phyloP scores from a whole-genome alignment of 78 protist species.

The Diacronema lutheri region DNA sequence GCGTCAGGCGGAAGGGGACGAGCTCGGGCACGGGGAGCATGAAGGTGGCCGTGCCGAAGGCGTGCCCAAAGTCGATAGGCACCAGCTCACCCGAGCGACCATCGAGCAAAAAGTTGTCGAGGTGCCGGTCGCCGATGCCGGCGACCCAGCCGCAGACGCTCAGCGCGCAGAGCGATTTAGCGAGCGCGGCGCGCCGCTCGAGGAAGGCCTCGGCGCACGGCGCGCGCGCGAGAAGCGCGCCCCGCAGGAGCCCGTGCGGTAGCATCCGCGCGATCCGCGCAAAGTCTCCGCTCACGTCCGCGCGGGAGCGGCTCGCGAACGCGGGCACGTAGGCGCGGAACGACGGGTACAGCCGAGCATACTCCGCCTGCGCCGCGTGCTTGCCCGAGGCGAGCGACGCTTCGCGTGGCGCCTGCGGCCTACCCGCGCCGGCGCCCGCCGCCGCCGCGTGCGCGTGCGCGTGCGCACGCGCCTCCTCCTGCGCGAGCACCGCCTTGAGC shows the following conservation, averaged over 20 bases:
- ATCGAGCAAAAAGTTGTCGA: conserved; percentile 48
- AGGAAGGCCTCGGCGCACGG: conserved; percentile 63
- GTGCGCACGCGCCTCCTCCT: not conserved
- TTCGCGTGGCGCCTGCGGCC: no score
- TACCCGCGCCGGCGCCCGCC: no score
- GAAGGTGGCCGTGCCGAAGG: conserved; percentile 89
- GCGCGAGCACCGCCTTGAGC: conserved; percentile 49
- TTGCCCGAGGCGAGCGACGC: no score
- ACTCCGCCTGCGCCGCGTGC: no score
- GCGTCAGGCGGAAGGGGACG: conserved; percentile 89
- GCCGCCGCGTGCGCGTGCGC: no score
- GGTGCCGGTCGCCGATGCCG: conserved; percentile 94
- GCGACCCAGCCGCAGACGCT: conserved; percentile 63
- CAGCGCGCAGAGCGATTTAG: conserved; percentile 66
- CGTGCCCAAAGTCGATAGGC: conserved; percentile 96
- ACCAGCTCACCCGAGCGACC: conserved; percentile 59
- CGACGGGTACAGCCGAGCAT: no score
- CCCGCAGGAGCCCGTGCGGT: conserved; percentile 45
- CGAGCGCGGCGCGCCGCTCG: conserved; percentile 53
- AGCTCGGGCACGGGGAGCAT: conserved; percentile 88
- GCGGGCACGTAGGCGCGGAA: no score
- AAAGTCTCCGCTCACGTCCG: no score
- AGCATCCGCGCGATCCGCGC: no score
- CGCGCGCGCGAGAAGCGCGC: conserved; percentile 48
- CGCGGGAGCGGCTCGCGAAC: no score